Base-by-base conservation (phyloP, 1,139 yeast genomes). In the Candida gigantensis region DNA sequence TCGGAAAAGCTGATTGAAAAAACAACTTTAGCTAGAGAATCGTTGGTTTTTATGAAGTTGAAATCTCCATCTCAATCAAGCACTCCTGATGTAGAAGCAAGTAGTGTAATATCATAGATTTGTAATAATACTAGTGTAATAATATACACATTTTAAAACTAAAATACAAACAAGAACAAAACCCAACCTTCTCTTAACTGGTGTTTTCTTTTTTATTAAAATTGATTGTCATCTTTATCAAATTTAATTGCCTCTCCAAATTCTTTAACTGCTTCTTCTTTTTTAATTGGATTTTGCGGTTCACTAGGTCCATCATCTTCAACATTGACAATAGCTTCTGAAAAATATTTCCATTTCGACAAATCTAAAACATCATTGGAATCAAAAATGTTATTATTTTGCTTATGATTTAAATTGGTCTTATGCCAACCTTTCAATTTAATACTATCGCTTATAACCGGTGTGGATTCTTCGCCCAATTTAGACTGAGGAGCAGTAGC, bases 21-120 rank as follows among this genome's bases (percentile, higher is more conserved):
- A 0, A 65, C 78, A 3, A 56, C 55, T 1, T 48, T 50, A 3
- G 86, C 87, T 1, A 63, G 86, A 48, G 69, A 72, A 31, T 79
- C 87, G 2, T 58, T 83, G 5, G 64, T 79, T 5, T 76, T 83
- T 46, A 48, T 81, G 21, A 59, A 65, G 13, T 50, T 79, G 30
- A 78, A 76, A 42, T 15, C 41, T n/a, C n/a, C n/a, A n/a, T n/a
- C n/a, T n/a, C n/a, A n/a, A n/a, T n/a, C n/a, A n/a, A n/a, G n/a
- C n/a, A n/a, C n/a, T n/a, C n/a, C n/a, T n/a, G n/a, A n/a, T n/a
- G n/a, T n/a, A n/a, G n/a, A n/a, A n/a, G n/a, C n/a, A n/a, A n/a
- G n/a, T n/a, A n/a, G n/a, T n/a, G n/a, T n/a, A n/a, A n/a, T n/a
- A n/a, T n/a, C n/a, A n/a, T n/a, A n/a, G n/a, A n/a, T n/a, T n/a